phyloP scores from a whole-genome alignment of 1,139 yeast species.

The Pichia sp. region DNA sequence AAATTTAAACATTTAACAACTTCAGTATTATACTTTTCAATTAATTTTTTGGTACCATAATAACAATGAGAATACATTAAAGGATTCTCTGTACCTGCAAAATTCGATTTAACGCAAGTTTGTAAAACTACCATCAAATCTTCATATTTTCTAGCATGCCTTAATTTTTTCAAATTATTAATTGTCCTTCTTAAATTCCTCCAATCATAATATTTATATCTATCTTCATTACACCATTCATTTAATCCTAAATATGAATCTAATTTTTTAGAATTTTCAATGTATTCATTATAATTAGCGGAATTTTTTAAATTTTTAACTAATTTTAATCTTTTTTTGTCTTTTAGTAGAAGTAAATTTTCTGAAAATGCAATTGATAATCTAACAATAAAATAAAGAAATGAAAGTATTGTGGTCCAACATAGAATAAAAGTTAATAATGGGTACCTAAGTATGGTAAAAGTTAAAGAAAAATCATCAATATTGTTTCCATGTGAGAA shows the following conservation, averaged over 20 bases:
- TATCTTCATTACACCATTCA: constrained; percentile 58
- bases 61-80: constrained; percentile 67
- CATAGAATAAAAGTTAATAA: constrained; percentile 42
- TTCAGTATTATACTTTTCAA: constrained; percentile 50
- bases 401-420: constrained; percentile 50
- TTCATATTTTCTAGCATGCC: constrained; percentile 33
- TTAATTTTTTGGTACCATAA: constrained; percentile 64
- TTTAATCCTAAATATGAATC: constrained; percentile 56
- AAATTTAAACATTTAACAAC: constrained; percentile 44
- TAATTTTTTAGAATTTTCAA: constrained; percentile 47
- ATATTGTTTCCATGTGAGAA: constrained; percentile 1
- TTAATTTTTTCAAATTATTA: constrained; percentile 36
- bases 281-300: constrained; percentile 55
- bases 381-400: constrained; percentile 48
- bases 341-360: constrained; percentile 46
- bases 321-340: constrained; percentile 48
- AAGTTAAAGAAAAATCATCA: constrained; percentile 43
- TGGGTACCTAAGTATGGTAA: constrained; percentile 61
- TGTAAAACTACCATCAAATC: constrained; percentile 54
- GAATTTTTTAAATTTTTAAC: constrained; percentile 47
- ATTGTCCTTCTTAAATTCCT: constrained; percentile 50
- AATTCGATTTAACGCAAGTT: constrained; percentile 64
- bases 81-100: constrained; percentile 74
- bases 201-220: constrained; percentile 65
- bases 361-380: constrained; percentile 63